Conservation (phyloP, 371 early-diverging fungal genomes). For the Smittium culicis region DNA sequence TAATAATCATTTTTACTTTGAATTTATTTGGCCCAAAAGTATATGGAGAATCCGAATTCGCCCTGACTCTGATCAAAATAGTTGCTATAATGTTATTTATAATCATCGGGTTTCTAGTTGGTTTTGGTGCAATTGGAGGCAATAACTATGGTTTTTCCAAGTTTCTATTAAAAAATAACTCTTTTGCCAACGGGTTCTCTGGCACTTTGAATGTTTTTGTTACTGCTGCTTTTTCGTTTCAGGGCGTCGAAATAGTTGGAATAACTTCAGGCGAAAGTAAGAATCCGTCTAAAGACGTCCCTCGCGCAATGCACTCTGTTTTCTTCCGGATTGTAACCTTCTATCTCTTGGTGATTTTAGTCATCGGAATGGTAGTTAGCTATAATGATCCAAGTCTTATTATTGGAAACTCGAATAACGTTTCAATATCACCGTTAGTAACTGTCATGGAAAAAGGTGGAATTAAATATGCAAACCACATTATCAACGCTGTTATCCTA, state of each 20-base stretch:
- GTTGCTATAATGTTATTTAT: slow-evolving; percentile 49
- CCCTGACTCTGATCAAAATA: slow-evolving; percentile 53
- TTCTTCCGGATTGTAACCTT: slow-evolving; percentile 64
- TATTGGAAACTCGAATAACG: slow-evolving; percentile 24
- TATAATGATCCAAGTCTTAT: slow-evolving; percentile 41
- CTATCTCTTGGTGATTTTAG: slow-evolving; percentile 49
- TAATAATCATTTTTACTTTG: slow-evolving; percentile 41
- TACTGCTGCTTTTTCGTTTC: slow-evolving; percentile 73
- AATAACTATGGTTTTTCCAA: slow-evolving; percentile 48
- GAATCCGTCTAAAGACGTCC: slow-evolving; percentile 56
- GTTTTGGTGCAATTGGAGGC: slow-evolving; percentile 45
- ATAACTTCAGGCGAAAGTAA: slow-evolving; percentile 58
- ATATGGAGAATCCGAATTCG: slow-evolving; percentile 59
- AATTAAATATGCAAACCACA: slow-evolving; percentile 42
- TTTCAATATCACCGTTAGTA: slow-evolving; percentile 54
- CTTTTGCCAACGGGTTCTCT: slow-evolving; percentile 48
- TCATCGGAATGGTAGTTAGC: slow-evolving; percentile 53
- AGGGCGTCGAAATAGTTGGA: slow-evolving; percentile 67
- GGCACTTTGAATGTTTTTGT: slow-evolving; percentile 57
- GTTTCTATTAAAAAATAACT: slow-evolving; percentile 59
- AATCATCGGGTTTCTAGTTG: slow-evolving; percentile 53
- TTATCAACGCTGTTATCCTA: slow-evolving; percentile 58
- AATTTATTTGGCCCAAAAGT: slow-evolving; percentile 53
- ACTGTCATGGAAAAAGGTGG: slow-evolving; percentile 53
- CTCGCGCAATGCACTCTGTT: slow-evolving; percentile 51